A percentile compares a stretch with the other conserved stretches of the same genome.
phyloP scores from a whole-genome alignment of 2,329 filamentous ascomycete species.

The Aspergillus sp. region DNA sequence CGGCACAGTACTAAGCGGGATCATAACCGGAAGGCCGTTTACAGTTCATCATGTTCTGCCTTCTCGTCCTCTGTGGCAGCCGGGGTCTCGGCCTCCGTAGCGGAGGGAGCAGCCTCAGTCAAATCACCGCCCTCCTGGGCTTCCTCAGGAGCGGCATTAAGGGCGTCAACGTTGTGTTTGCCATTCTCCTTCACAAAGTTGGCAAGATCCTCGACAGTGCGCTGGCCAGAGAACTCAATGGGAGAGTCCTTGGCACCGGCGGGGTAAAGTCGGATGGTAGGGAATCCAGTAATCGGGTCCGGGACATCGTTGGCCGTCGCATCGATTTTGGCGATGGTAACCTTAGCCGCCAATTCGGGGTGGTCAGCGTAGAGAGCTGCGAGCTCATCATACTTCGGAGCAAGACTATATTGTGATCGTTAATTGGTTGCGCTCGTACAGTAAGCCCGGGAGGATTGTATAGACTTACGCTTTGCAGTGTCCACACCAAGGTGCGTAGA shows the following conservation, averaged over 20 bases:
- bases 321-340: slow-evolving; percentile 84
- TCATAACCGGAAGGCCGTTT: slow-evolving; percentile 19
- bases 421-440: not conserved
- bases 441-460: not conserved
- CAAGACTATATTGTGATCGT: slow-evolving; percentile 47
- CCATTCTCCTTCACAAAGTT: slow-evolving; percentile 94
- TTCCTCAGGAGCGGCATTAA: slow-evolving; percentile 57
- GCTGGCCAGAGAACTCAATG: slow-evolving; percentile 82
- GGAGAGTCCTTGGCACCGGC: slow-evolving; percentile 84
- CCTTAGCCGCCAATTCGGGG: slow-evolving; percentile 57
- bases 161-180: slow-evolving; percentile 76
- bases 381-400: slow-evolving; percentile 69
- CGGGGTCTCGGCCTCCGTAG: slow-evolving; percentile 23
- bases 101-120: slow-evolving; percentile 27
- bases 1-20: slow-evolving; percentile 9
- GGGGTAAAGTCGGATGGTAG: slow-evolving; percentile 97
- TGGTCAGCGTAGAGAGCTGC: slow-evolving; percentile 57
- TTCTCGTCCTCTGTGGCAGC: slow-evolving; percentile 29
- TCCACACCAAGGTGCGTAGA: slow-evolving; percentile 87
- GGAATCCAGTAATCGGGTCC: slow-evolving; percentile 96
- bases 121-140: slow-evolving; percentile 50
- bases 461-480: slow-evolving; percentile 65
- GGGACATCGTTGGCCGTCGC: slow-evolving; percentile 95
- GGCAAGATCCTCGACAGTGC: slow-evolving; percentile 87
- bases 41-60: slow-evolving; percentile 44